Evolutionary conservation across 495 filamentous ascomycete genomes (phyloP), one percentile per base, ranked within the genome.

Genomic region (Bathelium albidoporum): DNA sequence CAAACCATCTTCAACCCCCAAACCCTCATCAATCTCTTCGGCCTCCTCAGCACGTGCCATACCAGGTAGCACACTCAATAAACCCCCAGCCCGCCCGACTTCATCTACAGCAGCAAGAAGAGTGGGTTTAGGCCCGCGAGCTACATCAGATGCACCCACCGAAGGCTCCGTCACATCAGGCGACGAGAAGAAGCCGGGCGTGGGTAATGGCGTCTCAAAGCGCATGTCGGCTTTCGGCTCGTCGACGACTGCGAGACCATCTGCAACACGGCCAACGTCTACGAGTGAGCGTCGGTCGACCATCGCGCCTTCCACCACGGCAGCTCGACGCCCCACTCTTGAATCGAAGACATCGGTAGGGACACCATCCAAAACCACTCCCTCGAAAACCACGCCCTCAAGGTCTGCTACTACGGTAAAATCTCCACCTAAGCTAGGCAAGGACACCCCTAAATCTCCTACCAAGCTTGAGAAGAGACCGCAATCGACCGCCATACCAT

Each of bases 391-490:
- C 7, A 24, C 22, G 11, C 9, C 24, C 16, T 55, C 49, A 55
- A 55, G 49, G 24, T n/a, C 24, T 28, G 22, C 49, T 29, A 29
- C 49, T 55, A 55, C 49, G 49, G 16, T 16, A n/a, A 55, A 55
- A 29, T 55, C 49, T 55, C 49, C 49, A 11, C 9, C 20, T 10
- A 55, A 55, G 24, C 24, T 55, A 10, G 20, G 7, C 24, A 55
- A 29, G 1, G 49, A 55, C 20, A 20, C 22, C 2, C 49, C 24
- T 9, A 55, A 55, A 29, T 55, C 49, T 16, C 49, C 49, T 28
- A 55, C 49, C 22, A 55, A 55, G 49, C 49, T 55, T 29, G 49
- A 55, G 49, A 55, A 29, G 24, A 55, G 49, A 55, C 24, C 49
- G 24, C 49, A 29, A 20, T 29, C 49, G 2, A 55, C 10, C 7